Base-by-base conservation (phyloP, 352 stramenopile species). In the Globisporangium alternatum region DNA sequence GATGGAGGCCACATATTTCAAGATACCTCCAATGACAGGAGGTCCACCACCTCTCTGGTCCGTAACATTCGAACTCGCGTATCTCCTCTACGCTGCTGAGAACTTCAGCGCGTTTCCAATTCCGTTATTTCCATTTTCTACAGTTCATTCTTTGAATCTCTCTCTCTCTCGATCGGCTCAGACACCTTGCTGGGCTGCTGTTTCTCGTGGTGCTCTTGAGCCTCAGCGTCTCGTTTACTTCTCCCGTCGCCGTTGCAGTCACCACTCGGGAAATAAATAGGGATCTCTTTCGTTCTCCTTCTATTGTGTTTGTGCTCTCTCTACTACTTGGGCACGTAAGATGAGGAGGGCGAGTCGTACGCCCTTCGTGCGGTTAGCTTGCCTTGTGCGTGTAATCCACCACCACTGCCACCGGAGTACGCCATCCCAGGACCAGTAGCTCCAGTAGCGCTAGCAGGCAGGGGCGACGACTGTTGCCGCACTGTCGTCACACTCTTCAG, bases 191-290 rank as follows among this genome's bases (percentile, higher is more conserved):
- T 28, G 25, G 25, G 25, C 25, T 28, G 25, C 25, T 28, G 25
- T 9, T 41, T 41, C 8, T 12, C 9, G 12, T 12, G 35, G 2
- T 41, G 35, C 35, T 41, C 35, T 41, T 41, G 35, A 41, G 35
- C 15, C 12, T 10, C 37, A 3, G 13, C 41, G 7, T 19, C 15
- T 47, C 17, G 15, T 41, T 41, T 41, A 9, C 15, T 12, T 41
- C 43, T 48, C 43, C 19, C 43, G 17, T 22, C 17, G 43, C 43
- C 43, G 43, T 48, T 17, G 43, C 43, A 22, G 43, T n/a, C 43
- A 48, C 43, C 43, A 13, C 43, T 48, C 43, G 39, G 56, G 25
- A 31, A 64, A 64, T 64, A 64, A 64, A 64, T 64, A 64, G n/a
- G 44, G 43, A 48, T 22, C 17, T 45, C 17, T 48, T 4, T 48